Percentiles rank a stretch among this genome's conserved stretches.
phyloP scores from a whole-genome alignment of 495 filamentous ascomycete species.

The Talaromyces ruber region DNA sequence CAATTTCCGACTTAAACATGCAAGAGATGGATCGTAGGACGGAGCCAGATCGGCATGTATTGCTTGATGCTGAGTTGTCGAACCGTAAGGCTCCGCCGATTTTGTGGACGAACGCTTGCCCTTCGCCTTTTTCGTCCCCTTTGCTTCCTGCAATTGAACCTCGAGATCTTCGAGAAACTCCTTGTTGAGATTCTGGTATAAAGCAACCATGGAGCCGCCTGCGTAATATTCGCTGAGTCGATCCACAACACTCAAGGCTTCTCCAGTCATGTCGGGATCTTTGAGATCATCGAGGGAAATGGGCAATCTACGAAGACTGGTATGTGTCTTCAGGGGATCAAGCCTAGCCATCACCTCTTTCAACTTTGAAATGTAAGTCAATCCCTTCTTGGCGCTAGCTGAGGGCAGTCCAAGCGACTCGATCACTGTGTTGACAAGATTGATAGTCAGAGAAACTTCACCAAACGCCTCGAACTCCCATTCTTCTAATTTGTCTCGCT shows the following conservation, averaged over 20 bases:
- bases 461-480: constrained; percentile 14
- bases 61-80: not conserved
- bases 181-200: constrained; percentile 25
- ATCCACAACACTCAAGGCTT: constrained; percentile 20
- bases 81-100: not conserved
- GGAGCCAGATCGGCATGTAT: not conserved
- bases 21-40: not conserved
- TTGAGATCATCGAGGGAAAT: constrained; percentile 26
- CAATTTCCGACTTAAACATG: not conserved
- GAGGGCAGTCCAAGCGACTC: constrained; percentile 15
- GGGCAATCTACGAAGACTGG: constrained; percentile 23
- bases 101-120: not conserved
- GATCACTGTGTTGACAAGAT: constrained; percentile 18
- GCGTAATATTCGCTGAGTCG: constrained; percentile 22
- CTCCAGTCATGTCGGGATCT: constrained; percentile 21
- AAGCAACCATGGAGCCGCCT: constrained; percentile 22
- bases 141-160: not conserved
- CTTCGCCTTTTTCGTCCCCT: not conserved
- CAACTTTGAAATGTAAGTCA: constrained; percentile 17
- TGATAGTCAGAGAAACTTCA: constrained; percentile 16
- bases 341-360: constrained; percentile 18
- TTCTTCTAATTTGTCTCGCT: constrained; percentile 12
- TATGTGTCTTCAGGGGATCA: constrained; percentile 14
- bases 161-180: constrained; percentile 19
- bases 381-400: constrained; percentile 16